These are phyloP conservation scores for Dryadomyces quercus-mongolicae DNA, from an alignment of 2,329 filamentous ascomycete genomes.

Conservation along the genomic window DNA sequence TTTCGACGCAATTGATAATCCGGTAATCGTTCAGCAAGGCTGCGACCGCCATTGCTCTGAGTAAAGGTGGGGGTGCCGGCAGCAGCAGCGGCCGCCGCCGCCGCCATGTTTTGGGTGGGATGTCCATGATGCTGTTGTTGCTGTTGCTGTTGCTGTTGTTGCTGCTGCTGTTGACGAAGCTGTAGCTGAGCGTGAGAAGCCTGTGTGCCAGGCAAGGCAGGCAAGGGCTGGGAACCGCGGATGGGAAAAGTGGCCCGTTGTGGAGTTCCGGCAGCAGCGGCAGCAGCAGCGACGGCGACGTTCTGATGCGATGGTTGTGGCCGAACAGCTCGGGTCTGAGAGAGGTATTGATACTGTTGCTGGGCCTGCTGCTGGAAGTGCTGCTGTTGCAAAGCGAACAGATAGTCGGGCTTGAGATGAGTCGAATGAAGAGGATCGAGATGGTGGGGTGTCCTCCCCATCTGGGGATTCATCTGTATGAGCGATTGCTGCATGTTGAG, in stretches of 20 bases:
- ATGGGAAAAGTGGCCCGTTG: slow-evolving; percentile 22
- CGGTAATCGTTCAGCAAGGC: slow-evolving; percentile 20
- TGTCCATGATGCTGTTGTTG: slow-evolving; percentile 5
- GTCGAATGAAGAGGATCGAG: slow-evolving; percentile 21
- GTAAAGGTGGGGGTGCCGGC: background rate
- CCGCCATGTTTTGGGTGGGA: slow-evolving; percentile 11
- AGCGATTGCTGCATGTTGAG: slow-evolving; percentile 27
- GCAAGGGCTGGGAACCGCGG: slow-evolving; percentile 21
- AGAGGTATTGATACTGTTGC: slow-evolving; percentile 7
- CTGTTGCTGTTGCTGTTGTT: slow-evolving; percentile 12
- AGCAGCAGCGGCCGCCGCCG: slow-evolving; percentile 8
- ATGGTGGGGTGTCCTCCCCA: slow-evolving; percentile 32
- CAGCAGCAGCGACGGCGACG: background rate
- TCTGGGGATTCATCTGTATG: slow-evolving; percentile 35
- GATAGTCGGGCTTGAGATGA: slow-evolving; percentile 18
- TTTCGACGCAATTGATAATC: slow-evolving; percentile 83
- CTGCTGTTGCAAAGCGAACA: slow-evolving; percentile 13
- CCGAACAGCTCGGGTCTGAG: slow-evolving; percentile 5
- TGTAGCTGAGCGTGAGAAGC: slow-evolving; percentile 12
- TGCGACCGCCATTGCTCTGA: background rate
- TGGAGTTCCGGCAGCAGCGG: slow-evolving; percentile 11
- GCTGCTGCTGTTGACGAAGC: no score
- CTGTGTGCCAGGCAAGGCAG: slow-evolving; percentile 7
- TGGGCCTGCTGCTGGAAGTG: slow-evolving; percentile 7
- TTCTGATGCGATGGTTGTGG: background rate